Evolutionary conservation across 495 filamentous ascomycete species (phyloP), one percentile per base, ranked within the genome.

Genomic region (Paragyromitra xinjiangensis): DNA sequence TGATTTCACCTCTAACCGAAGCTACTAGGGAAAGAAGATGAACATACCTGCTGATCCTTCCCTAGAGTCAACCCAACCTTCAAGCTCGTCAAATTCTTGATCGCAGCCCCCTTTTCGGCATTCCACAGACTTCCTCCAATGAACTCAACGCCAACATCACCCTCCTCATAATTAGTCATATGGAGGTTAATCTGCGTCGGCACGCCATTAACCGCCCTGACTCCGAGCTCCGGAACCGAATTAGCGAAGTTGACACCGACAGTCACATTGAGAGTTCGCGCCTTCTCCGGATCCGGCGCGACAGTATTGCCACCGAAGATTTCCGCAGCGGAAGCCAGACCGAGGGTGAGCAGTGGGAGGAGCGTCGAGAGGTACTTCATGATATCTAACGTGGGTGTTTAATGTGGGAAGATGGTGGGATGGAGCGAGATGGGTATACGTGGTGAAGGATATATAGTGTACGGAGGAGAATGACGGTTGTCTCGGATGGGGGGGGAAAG

Each of bases 131-230:
- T 88, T 50, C 94, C 95, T 22, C 92, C 93, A 24, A 98, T 83
- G 77, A 96, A 89, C 81, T 89, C 86, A 42, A 99, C 88, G 61
- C 87, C 87, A 74, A 98, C 88, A 24, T 95, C 89, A 64, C 85
- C 86, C 3, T 89, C 88, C 86, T 99, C 95, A 71, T 92, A 87
- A 86, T 99, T 99, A 84, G 87, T 88, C 83, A 98, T 87, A 75
- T 91, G 88, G 81, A 99, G 86, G 42, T 96, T 86, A 6, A 94
- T 91, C 83, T 90, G 88, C 64, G 94, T 97, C n/a, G 93, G 88
- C 74, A 91, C 89, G 81, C 94, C 93, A 83, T 99, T 99, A 86
- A 98, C 89, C 68, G 98, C 90, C 88, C 97, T 97, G 77, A 98
- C 89, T 77, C 95, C 95, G 29, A 82, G 65, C 40, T 71, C 79